Conservation (phyloP, 2,329 filamentous ascomycete species). For the Aspergillus neoniger region DNA sequence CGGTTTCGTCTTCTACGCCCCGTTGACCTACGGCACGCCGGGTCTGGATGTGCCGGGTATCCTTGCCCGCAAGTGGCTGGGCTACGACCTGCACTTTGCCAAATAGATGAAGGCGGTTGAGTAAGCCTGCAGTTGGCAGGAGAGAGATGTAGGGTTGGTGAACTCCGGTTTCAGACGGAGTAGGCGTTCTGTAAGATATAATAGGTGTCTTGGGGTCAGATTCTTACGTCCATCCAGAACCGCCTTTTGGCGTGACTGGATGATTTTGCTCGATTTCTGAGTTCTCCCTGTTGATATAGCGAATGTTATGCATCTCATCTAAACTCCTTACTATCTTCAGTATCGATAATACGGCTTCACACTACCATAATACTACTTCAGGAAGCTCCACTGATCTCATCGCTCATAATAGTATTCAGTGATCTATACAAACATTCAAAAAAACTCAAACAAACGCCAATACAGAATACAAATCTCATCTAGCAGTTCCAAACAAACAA, state of each 20-base stretch:
- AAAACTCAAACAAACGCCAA: slow-evolving; percentile 2
- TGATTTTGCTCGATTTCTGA: neutral
- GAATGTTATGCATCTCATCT: neutral
- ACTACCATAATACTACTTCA: neutral
- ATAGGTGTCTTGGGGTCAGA: neutral
- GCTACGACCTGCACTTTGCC: slow-evolving; percentile 97
- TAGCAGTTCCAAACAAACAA: slow-evolving; percentile 1
- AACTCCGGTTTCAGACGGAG: neutral
- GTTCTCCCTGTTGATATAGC: slow-evolving; percentile 2
- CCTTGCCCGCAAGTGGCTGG: slow-evolving; percentile 85
- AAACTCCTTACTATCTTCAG: neutral
- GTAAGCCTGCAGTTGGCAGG: neutral
- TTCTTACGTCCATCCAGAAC: neutral
- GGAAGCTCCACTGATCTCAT: neutral
- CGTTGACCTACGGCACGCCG: slow-evolving; percentile 92
- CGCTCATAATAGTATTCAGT: neutral
- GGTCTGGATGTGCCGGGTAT: slow-evolving; percentile 80
- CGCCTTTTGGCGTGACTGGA: neutral
- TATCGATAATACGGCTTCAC: neutral
- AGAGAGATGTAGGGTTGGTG: neutral
- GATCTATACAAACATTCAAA: neutral
- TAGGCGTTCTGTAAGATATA: slow-evolving; percentile 1
- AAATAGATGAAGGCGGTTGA: slow-evolving; percentile 64
- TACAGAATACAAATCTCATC: slow-evolving; percentile 1
- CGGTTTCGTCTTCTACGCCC: slow-evolving; percentile 91